Evolutionary conservation across 208 protist species (phyloP).

Genomic region (Leptomonas seymouri): DNA sequence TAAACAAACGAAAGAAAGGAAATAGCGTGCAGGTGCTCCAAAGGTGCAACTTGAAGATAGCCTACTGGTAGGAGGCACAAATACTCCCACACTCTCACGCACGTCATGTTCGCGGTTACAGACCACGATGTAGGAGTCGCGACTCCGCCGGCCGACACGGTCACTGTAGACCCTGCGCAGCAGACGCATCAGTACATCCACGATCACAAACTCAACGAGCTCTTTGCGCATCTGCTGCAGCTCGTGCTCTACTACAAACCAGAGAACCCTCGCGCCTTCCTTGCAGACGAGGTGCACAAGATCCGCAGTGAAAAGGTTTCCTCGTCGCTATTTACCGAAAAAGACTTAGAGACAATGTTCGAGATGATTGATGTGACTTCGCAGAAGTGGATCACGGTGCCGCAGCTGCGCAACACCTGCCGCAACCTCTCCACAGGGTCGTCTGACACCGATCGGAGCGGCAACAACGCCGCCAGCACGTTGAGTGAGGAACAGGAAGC

Average conservation of each 20-base stretch:
- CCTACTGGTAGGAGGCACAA: too few species aligned
- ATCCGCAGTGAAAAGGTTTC: slow-evolving; percentile 65
- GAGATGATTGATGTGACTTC: slow-evolving; percentile 90
- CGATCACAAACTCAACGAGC: slow-evolving; percentile 78
- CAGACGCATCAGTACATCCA: slow-evolving; percentile 73
- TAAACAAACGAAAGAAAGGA: too few species aligned
- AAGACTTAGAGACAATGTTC: slow-evolving; percentile 93
- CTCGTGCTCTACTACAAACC: slow-evolving; percentile 86
- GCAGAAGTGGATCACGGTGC: slow-evolving; percentile 82
- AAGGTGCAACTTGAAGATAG: too few species aligned
- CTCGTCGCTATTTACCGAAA: slow-evolving; percentile 81
- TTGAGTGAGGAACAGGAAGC: slow-evolving; percentile 56
- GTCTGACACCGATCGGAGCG: neutral
- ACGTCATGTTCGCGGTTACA: slow-evolving; percentile 17
- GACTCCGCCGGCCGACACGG: slow-evolving; percentile 1
- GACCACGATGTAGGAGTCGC: too few species aligned
- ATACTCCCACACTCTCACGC: neutral
- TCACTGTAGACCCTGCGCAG: slow-evolving; percentile 34
- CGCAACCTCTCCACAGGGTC: slow-evolving; percentile 76
- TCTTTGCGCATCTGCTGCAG: slow-evolving; percentile 89
- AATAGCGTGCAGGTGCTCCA: too few species aligned
- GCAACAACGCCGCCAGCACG: slow-evolving; percentile 13
- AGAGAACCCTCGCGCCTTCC: slow-evolving; percentile 78
- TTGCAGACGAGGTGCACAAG: slow-evolving; percentile 71
- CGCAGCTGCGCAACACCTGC: slow-evolving; percentile 88